Percentiles rank a stretch among this genome's conserved stretches.
phyloP scores from a whole-genome alignment of 2,329 filamentous ascomycete genomes.

The Aureobasidium sp. region DNA sequence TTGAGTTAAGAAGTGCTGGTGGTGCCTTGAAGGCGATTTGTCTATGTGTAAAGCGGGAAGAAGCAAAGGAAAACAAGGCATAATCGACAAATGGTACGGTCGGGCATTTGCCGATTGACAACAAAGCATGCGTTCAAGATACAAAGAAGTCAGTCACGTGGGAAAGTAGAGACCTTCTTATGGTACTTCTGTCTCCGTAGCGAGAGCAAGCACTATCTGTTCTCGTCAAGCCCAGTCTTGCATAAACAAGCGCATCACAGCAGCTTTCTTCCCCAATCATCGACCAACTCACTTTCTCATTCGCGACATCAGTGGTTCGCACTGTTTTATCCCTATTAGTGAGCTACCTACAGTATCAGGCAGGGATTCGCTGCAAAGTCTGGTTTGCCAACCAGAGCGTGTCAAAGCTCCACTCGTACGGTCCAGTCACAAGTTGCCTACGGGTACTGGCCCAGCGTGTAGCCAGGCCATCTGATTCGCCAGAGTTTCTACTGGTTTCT shows the following conservation, averaged over 20 bases:
- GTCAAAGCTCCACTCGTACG: constrained; percentile 1
- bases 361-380: background rate
- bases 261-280: background rate
- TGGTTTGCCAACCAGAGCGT: constrained; percentile 1
- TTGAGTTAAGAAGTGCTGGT: background rate
- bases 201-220: background rate
- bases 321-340: background rate
- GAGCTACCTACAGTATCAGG: background rate
- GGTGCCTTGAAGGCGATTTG: background rate
- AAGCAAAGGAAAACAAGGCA: background rate
- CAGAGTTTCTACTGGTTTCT: background rate
- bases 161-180: background rate
- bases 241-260: background rate
- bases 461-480: constrained; percentile 11
- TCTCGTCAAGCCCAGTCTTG: background rate
- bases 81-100: background rate
- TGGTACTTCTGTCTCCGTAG: background rate
- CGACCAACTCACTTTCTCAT: background rate
- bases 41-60: background rate
- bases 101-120: constrained; percentile 3
- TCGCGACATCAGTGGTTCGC: background rate
- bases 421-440: constrained; percentile 4
- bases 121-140: constrained; percentile 2
- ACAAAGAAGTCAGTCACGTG: background rate
- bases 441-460: constrained; percentile 12